Percentiles rank a stretch among this genome's conserved stretches.
phyloP scores from a whole-genome alignment of 2,329 filamentous ascomycete species.

The Diaporthe amygdali region DNA sequence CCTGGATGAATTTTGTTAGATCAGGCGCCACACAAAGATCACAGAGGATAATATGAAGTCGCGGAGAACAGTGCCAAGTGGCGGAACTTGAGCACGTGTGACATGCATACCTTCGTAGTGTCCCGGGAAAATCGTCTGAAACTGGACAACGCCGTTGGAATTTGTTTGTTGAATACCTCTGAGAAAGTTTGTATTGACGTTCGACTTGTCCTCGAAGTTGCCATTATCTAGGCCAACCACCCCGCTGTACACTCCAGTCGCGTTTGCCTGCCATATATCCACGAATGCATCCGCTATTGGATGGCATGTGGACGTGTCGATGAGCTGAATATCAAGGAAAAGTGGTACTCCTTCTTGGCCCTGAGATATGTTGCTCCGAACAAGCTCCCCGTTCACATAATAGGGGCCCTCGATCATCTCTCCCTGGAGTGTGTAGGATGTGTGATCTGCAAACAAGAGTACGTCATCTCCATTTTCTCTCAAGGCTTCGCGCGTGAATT shows the following conservation, averaged over 20 bases:
- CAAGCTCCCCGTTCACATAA: constrained; percentile 51
- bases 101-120: neutral
- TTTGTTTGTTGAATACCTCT: constrained; percentile 50
- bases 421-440: neutral
- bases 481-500: neutral
- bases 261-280: constrained; percentile 52
- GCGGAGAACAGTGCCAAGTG: no score
- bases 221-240: constrained; percentile 36
- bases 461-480: neutral
- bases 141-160: constrained; percentile 27
- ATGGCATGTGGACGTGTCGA: constrained; percentile 54
- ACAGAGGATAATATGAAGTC: no score
- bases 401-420: constrained; percentile 60
- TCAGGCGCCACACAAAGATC: no score
- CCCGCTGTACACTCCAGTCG: constrained; percentile 54
- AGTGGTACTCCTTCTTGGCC: constrained; percentile 48
- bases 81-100: neutral
- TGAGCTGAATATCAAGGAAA: constrained; percentile 51
- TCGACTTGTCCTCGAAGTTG: constrained; percentile 45
- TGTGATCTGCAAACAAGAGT: neutral
- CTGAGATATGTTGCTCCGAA: constrained; percentile 50
- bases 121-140: constrained; percentile 6
- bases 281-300: constrained; percentile 47
- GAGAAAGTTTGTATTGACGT: constrained; percentile 46
- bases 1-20: no score